A percentile compares a stretch with the other conserved stretches of the same genome.
Conservation (phyloP, 2,329 filamentous ascomycete genomes). For the Alternaria novae-zelandiae region DNA sequence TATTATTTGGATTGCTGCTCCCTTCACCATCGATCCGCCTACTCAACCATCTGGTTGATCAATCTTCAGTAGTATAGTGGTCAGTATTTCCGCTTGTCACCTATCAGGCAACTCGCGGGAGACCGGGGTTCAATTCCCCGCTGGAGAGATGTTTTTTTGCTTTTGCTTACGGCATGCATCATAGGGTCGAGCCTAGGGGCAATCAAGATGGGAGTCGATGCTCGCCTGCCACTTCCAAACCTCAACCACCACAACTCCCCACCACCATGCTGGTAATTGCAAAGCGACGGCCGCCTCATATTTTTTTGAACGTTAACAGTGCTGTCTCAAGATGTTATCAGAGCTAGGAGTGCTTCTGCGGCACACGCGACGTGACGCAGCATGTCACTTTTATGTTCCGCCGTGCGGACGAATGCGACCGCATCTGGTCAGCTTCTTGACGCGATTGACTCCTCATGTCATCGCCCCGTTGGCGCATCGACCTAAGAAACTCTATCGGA, state of each 20-base stretch:
- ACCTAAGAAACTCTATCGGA: background rate
- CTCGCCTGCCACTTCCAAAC: background rate
- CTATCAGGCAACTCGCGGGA: constrained; percentile 7
- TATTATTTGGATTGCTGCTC: no score
- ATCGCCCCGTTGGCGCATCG: background rate
- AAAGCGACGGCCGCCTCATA: background rate
- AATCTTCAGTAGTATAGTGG: constrained; percentile 21
- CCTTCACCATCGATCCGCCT: background rate
- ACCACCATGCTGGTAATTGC: background rate
- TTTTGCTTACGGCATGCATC: background rate
- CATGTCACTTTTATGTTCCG: background rate
- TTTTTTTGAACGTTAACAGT: background rate
- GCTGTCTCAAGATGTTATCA: background rate
- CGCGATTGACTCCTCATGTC: background rate
- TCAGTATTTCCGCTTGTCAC: constrained; percentile 23
- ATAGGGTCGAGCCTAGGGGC: no score
- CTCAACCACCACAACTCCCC: background rate
- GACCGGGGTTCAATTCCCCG: constrained; percentile 17
- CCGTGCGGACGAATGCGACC: background rate
- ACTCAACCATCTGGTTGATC: background rate
- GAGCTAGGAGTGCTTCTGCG: background rate
- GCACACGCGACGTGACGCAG: background rate
- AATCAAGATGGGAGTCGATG: background rate
- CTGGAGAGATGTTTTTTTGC: constrained; percentile 9
- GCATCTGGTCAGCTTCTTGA: background rate